These are phyloP conservation scores for Mycena chlorophos DNA, from an alignment of 768 basidiomycete species.

Conservation along the genomic window DNA sequence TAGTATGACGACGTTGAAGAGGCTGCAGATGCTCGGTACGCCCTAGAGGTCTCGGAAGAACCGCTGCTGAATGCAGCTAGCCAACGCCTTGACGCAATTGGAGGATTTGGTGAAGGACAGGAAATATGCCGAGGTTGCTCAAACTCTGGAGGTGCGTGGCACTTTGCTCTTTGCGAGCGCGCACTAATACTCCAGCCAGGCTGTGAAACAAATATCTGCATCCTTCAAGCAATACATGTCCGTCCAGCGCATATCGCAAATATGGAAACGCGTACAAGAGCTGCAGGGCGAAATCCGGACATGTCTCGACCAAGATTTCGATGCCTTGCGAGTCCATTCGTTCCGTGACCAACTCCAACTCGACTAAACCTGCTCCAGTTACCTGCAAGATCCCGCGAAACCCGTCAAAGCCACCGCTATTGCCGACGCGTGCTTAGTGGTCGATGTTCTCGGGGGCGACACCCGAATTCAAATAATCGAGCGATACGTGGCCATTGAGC, in stretches of 20 bases:
- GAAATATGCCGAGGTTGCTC: constrained; percentile 80
- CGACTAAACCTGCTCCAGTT: constrained; percentile 45
- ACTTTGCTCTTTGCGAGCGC: background rate
- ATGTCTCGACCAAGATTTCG: constrained; percentile 87
- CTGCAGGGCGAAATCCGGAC: constrained; percentile 79
- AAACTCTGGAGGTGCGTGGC: constrained; percentile 65
- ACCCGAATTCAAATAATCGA: constrained; percentile 81
- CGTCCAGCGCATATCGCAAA: constrained; percentile 72
- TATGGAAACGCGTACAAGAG: constrained; percentile 80
- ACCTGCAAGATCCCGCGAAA: constrained; percentile 74
- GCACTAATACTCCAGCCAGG: constrained; percentile 44
- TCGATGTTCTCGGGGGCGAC: constrained; percentile 86
- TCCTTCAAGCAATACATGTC: constrained; percentile 79
- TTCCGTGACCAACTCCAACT: background rate
- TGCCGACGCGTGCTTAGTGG: constrained; percentile 81
- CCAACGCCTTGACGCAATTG: constrained; percentile 79
- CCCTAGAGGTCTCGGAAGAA: constrained; percentile 5
- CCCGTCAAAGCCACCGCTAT: constrained; percentile 65
- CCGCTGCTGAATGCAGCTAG: constrained; percentile 38
- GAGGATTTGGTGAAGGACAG: constrained; percentile 76
- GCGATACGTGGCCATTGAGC: constrained; percentile 83
- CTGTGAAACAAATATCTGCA: constrained; percentile 80
- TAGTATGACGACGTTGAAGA: constrained; percentile 87
- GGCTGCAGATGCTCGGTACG: constrained; percentile 92
- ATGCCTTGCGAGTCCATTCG: constrained; percentile 70